phyloP scores from a whole-genome alignment of 1,284 basidiomycete species.

The Xerocomus minutiporus region DNA sequence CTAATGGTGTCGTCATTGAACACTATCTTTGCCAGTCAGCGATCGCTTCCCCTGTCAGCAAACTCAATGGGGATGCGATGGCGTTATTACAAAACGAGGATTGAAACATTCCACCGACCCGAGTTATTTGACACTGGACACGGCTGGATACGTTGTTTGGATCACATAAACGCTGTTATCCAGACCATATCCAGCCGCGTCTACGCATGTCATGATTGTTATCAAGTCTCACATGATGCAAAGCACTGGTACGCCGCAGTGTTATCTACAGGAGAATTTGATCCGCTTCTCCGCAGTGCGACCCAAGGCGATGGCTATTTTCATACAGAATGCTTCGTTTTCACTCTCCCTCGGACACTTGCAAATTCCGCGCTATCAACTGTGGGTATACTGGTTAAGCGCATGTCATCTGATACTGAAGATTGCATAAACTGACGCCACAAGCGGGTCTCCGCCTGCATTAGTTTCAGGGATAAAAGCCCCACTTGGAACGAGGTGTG shows the following conservation, averaged over 20 bases:
- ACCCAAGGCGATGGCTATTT: not conserved
- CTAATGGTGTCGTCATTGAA: too few relatives aligned
- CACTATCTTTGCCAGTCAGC: too few relatives aligned
- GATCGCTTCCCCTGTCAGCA: too few relatives aligned
- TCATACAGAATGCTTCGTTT: not conserved
- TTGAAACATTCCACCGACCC: too few relatives aligned
- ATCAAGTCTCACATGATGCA: too few relatives aligned
- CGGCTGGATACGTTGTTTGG: too few relatives aligned
- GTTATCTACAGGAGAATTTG: not conserved
- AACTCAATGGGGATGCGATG: too few relatives aligned
- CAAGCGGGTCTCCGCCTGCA: not conserved
- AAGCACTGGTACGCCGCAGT: not conserved
- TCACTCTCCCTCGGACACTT: not conserved
- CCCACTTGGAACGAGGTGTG: too few relatives aligned
- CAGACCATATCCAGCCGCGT: not conserved
- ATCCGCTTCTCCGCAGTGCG: conserved; percentile 3
- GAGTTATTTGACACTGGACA: too few relatives aligned
- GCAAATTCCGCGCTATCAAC: not conserved
- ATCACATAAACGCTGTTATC: not conserved
- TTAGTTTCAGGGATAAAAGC: not conserved
- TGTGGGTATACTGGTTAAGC: not conserved
- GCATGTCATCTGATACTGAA: not conserved
- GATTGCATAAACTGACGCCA: not conserved
- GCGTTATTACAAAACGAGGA: too few relatives aligned
- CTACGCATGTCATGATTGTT: too few relatives aligned